Evolutionary conservation across 2,329 filamentous ascomycete species (phyloP).

Genomic region (Trichocomaceae sp.): DNA sequence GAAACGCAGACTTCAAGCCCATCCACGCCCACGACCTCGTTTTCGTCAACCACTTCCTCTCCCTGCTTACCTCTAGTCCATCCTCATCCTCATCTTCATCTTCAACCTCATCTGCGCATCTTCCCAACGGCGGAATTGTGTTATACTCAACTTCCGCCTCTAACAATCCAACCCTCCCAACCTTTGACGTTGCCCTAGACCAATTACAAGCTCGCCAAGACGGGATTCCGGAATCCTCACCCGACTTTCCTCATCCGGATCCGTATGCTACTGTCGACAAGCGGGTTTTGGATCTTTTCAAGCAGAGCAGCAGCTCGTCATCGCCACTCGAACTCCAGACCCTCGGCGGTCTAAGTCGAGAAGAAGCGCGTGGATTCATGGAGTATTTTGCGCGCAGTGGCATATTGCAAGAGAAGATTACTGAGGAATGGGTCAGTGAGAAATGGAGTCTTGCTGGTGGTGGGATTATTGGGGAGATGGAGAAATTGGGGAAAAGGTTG

Average conservation of each 20-base stretch:
- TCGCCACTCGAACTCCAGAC: conserved; percentile 44
- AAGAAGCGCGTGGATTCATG: conserved; percentile 72
- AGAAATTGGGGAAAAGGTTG: conserved; percentile 54
- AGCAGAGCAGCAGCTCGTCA: conserved; percentile 20
- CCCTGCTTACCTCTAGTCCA: conserved; percentile 49
- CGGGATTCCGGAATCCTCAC: conserved; percentile 29
- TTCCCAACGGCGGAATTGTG: conserved; percentile 70
- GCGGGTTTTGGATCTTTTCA: conserved; percentile 44
- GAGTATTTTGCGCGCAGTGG: conserved; percentile 92
- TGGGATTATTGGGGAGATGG: conserved; percentile 79
- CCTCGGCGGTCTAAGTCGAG: conserved; percentile 62
- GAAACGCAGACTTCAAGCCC: conserved; percentile 59
- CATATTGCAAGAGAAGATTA: conserved; percentile 62
- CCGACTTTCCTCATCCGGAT: conserved; percentile 42
- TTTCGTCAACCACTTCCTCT: conserved; percentile 67
- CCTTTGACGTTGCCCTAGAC: conserved; percentile 61
- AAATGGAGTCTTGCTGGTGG: conserved; percentile 78
- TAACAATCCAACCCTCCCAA: conserved; percentile 59
- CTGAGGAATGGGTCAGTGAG: conserved; percentile 65
- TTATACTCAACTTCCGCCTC: conserved; percentile 67
- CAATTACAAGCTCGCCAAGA: conserved; percentile 42
- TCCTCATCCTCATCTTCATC: conserved; percentile 20
- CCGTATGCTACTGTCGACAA: conserved; percentile 49
- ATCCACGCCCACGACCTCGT: conserved; percentile 84
- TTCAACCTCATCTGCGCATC: too few relatives aligned